Evolutionary conservation across 768 basidiomycete species (phyloP).

Genomic region (Naganishia antarctica): DNA sequence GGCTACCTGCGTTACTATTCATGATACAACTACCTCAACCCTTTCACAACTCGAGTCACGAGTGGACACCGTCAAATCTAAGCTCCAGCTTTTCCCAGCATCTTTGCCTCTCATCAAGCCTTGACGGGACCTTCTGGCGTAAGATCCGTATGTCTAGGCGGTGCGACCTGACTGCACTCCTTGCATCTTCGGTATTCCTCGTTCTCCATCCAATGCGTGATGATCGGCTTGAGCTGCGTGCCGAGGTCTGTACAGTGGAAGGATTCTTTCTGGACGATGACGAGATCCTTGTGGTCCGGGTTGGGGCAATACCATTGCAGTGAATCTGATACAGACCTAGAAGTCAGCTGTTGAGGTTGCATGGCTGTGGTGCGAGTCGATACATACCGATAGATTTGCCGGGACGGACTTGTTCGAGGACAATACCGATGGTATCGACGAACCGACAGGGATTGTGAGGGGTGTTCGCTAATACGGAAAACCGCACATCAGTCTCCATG

Average conservation of each 20-base stretch:
- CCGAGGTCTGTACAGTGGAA: conserved; percentile 89
- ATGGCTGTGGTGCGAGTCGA: neutral
- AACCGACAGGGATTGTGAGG: conserved; percentile 94
- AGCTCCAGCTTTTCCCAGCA: too few species aligned
- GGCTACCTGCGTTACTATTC: too few species aligned
- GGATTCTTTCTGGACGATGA: conserved; percentile 73
- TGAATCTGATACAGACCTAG: conserved; percentile 58
- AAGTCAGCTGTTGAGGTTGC: neutral
- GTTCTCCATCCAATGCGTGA: conserved; percentile 72
- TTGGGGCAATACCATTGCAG: conserved; percentile 85
- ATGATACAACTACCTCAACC: too few species aligned
- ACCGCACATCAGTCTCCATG: too few species aligned
- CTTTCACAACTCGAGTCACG: too few species aligned
- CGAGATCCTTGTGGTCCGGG: conserved; percentile 59
- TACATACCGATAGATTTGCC: conserved; percentile 64
- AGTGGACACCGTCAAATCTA: neutral
- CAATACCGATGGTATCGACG: conserved; percentile 82
- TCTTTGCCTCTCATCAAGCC: neutral
- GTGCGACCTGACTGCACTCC: conserved; percentile 63
- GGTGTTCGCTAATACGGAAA: conserved; percentile 64
- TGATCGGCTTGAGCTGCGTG: conserved; percentile 85
- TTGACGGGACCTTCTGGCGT: neutral
- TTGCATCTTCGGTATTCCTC: conserved; percentile 65
- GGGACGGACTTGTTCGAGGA: conserved; percentile 80
- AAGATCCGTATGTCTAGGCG: conserved; percentile 53